Evolutionary conservation across 2,329 filamentous ascomycete genomes (phyloP), one percentile per base, ranked within the genome.

Genomic region (Stachybotrys elegans): DNA sequence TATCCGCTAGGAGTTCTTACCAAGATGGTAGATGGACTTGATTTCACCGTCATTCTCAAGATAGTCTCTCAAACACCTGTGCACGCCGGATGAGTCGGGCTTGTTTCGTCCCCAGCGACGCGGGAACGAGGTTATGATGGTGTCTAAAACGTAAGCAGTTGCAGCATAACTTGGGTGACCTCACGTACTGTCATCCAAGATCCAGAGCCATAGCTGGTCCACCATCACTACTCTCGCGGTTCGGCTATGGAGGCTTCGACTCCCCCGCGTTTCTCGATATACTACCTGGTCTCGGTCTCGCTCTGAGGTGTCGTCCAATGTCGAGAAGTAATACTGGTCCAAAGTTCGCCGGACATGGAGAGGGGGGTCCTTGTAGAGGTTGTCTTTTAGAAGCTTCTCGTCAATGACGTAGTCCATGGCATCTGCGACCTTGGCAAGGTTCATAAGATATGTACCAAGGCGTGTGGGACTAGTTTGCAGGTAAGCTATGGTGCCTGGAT

Each of bases 281-380:
- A 71, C 59, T 1, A 71, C 68, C 36, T 72, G 69, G 23, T 71
- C 68, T 4, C 55, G 49, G 37, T 75, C 71, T 4, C 70, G 54
- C 2, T 51, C 48, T 4, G 57, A 48, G 0, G 70, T 73, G n/a
- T 66, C 62, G 1, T 61, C 55, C 3, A 70, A 54, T 3, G 62
- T 67, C 59, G 64, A 65, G 34, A 67, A 67, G 45, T 71, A 73
- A 0, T 64, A 66, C 46, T 75, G 71, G 37, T 75, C 71, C 1
- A 75, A 56, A 0, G 71, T 75, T 1, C 72, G 54, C 1, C 72
- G 60, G 0, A 69, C 64, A 45, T 76, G 71, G 1, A 67, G 51
- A 6, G 63, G 69, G 0, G 66, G 57, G 1, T 67, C 48, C 1
- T 43, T 14, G 13, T 61, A 51, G 1, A 71, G 52, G 22, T 65